Conservation (phyloP, 2,329 filamentous ascomycete genomes). For the Knufia petricola region DNA sequence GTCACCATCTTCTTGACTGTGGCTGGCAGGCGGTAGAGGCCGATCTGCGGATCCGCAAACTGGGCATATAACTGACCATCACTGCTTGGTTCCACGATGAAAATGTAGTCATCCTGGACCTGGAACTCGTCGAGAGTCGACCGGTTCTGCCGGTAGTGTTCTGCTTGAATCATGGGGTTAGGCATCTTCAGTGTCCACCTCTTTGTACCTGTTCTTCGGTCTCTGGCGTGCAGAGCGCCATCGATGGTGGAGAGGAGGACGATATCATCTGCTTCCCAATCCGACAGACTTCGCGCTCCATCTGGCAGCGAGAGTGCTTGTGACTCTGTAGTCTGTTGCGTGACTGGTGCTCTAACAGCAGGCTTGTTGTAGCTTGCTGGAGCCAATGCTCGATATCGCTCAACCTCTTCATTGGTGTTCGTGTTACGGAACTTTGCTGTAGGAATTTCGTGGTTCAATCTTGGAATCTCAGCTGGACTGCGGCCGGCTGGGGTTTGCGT, state of each 20-base stretch:
- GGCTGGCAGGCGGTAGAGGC: constrained; percentile 38
- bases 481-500: constrained; percentile 20
- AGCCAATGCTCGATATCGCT: constrained; percentile 61
- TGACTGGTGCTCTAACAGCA: constrained; percentile 89
- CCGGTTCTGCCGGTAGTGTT: constrained; percentile 63
- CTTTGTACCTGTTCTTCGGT: constrained; percentile 68
- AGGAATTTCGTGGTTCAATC: constrained; percentile 21
- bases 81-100: constrained; percentile 86
- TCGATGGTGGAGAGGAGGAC: constrained; percentile 99
- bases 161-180: constrained; percentile 84
- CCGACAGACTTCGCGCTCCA: constrained; percentile 91
- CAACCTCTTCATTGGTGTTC: constrained; percentile 20
- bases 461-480: constrained; percentile 24
- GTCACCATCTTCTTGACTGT: constrained; percentile 72
- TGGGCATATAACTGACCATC: constrained; percentile 84
- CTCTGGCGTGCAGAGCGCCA: constrained; percentile 84
- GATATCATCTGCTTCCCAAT: constrained; percentile 99
- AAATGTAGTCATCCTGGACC: constrained; percentile 74
- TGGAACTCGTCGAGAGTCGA: constrained; percentile 49
- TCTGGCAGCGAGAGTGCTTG: constrained; percentile 70
- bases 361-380: constrained; percentile 56
- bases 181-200: constrained; percentile 74
- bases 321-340: constrained; percentile 55
- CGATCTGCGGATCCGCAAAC: constrained; percentile 51
- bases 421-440: constrained; percentile 22